Percentiles rank a stretch among this genome's conserved stretches.
Conservation (phyloP, 2,329 filamentous ascomycete genomes). For the Epichloe baconii region DNA sequence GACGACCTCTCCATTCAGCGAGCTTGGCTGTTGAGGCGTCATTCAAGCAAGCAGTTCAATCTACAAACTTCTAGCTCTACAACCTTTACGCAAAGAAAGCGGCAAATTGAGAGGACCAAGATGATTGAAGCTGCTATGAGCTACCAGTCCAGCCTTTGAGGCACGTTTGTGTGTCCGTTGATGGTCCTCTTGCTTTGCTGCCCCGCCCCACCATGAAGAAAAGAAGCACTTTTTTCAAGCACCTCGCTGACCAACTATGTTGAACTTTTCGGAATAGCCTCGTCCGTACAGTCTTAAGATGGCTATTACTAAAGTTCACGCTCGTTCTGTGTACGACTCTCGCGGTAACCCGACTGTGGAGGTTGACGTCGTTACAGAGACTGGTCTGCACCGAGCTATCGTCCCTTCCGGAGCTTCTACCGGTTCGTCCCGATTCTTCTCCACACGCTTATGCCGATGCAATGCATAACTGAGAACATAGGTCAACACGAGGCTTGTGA, state of each 20-base stretch:
- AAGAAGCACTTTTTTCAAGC: neutral
- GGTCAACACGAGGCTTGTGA: conserved; percentile 85
- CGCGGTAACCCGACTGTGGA: conserved; percentile 97
- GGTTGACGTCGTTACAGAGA: conserved; percentile 94
- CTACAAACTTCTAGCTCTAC: neutral
- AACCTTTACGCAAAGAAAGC: neutral
- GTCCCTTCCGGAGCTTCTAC: conserved; percentile 95
- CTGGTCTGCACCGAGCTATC: conserved; percentile 91
- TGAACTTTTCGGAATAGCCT: neutral
- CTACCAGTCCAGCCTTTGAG: neutral
- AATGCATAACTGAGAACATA: conserved; percentile 26
- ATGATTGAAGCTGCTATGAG: neutral
- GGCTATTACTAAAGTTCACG: conserved; percentile 83
- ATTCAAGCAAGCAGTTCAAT: neutral
- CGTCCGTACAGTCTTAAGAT: conserved; percentile 41
- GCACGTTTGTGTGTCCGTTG: neutral
- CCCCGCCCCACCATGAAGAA: conserved; percentile 6
- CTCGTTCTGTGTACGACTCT: conserved; percentile 96
- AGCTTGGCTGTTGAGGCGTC: conserved; percentile 2
- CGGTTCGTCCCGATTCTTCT: conserved; percentile 41
- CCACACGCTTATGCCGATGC: conserved; percentile 9
- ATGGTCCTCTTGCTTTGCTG: neutral
- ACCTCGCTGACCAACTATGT: conserved; percentile 1
- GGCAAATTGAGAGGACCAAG: neutral
- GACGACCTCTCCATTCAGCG: neutral